Base-by-base conservation (phyloP, 805 yeast species). In the Candida ponderosae region DNA sequence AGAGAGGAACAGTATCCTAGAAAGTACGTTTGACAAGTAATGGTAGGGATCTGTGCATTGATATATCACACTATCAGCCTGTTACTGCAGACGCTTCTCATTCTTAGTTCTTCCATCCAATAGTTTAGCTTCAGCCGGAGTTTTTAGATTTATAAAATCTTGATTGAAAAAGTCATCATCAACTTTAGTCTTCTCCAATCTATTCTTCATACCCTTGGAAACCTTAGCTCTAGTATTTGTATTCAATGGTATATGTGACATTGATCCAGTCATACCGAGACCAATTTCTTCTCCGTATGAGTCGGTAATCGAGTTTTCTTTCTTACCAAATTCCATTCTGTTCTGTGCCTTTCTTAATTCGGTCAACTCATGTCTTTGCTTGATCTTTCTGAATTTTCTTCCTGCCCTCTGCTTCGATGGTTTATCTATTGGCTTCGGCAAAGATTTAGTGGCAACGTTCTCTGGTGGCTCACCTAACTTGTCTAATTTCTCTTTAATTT, bases 371-470 rank as follows among this genome's bases (percentile, higher is more conserved):
- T 81, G 79, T 51, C 84, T 78, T 53, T 87, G 84, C 56, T 85
- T 87, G 63, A 76, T 72, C 57, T 87, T 88, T 35, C 95, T 68
- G 47, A 82, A 70, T 39, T 90, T 63, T 45, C 78, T 66, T 1
- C 98, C 98, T 2, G 94, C 97, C 48, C 98, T 68, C 47, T 80
- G 84, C 59, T 86, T 85, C 5, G 90, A 78, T 34, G 79, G 75
- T 38, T 69, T 71, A 38, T 88, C 96, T 15, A 72, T 63, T 0
- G 90, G 81, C 6, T 79, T 57, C 0, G 87, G 87, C 34, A 88
- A 70, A 0, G 89, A 80, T 40, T 77, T 78, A 14, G 72, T 65
- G 2, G 70, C 72, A 16, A 63, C 60, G 16, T 67, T 68, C 18
- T 79, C 82, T 0, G 97, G 96, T 0, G 97, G 93, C 6, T 79